Evolutionary conservation across 202 grass and related monocot species (phyloP), one percentile per base, ranked within the genome.

Genomic region (Bolboschoenoplectus hybrid): DNA sequence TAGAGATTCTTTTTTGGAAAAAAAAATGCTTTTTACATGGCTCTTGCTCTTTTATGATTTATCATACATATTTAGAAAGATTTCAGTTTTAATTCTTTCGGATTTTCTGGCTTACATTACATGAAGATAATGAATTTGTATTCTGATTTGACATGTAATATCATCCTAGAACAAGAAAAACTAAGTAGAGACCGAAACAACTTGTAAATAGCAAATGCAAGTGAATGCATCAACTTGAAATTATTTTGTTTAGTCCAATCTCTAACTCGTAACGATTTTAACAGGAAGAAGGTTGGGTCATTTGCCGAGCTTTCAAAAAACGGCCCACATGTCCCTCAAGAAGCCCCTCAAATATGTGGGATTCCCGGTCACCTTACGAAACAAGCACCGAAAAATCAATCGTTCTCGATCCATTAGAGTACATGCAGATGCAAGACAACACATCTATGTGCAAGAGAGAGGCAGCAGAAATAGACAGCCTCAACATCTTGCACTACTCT

Each of bases 281-380:
- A 3, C 95, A 98, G 96, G 96, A 98, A 92, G 96, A 98, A 96
- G 96, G 96, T 60, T 98, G 93, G 96, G 93, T 96, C 8, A 90
- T 96, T 75, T 98, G 96, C 81, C 89, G 96, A 50, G 96, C 96
- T 38, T 98, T 98, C 91, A 98, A 94, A 92, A 98, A 98, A 88
- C 88, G 93, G 86, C 74, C 89, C 0, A 84, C 91, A 17, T 88
- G 89, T 45, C 86, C 87, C 1, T 41, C 82, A n/a, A 81, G 93
- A 83, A 93, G 87, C 82, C 84, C 80, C 67, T 85, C 49, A n/a
- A 89, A 91, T 83, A 81, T 82, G 63, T 98, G 93, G 95, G 89
- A 92, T 64, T 63, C 85, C 52, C 82, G 52, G 39, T 98, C 87
- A 86, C 85, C 84, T 11, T 92, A 95, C 41, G 85, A 90, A 40